Base-by-base conservation (phyloP, 2,329 filamentous ascomycete genomes). In the Coniella vitis region DNA sequence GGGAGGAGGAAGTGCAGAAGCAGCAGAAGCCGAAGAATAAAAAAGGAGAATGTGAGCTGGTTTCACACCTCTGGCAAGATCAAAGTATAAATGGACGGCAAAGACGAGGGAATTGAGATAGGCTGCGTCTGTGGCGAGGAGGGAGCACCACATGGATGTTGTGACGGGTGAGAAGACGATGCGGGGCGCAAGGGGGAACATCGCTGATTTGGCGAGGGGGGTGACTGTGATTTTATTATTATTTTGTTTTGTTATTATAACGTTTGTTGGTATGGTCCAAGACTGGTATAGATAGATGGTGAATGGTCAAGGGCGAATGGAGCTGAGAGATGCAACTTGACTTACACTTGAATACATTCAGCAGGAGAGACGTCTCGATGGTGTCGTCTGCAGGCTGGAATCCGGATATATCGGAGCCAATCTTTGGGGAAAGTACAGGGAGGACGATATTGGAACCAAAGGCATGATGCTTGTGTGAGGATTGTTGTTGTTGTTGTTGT, bases 91-190 rank as follows among this genome's bases (percentile, higher is more conserved):
- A 21, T 65, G 58, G 5, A 62, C 53, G 1, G 62, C 59, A 51
- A 67, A 69, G 7, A 64, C 58, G 37, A 61, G 59, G 31, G 63
- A 56, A 52, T 70, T 65, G 2, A 70, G 56, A 44, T 65, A 67
- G 9, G 61, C 62, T 2, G 62, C 50, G 47, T 69, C 66, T n/a
- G 53, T 29, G 5, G 57, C 55, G 10, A 69, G 51, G 14, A 60
- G 59, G 10, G 60, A 60, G 35, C 66, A 56, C 60, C 60, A 65
- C 10, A 32, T 20, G n/a, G 40, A 38, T 14, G 54, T 48, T 3
- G 55, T 57, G 7, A 58, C 46, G 4, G 49, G 54, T 1, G 61
- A 55, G 48, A 65, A 65, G 21, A 56, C 36, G 9, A 67, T 58
- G 38, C 57, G 63, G n/a, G 54, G 44, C 45, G 65, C 60, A 3